A percentile compares a stretch with the other conserved stretches of the same genome.
Evolutionary conservation across 208 protist species (phyloP).

Genomic region (Porcisia hertigi): DNA sequence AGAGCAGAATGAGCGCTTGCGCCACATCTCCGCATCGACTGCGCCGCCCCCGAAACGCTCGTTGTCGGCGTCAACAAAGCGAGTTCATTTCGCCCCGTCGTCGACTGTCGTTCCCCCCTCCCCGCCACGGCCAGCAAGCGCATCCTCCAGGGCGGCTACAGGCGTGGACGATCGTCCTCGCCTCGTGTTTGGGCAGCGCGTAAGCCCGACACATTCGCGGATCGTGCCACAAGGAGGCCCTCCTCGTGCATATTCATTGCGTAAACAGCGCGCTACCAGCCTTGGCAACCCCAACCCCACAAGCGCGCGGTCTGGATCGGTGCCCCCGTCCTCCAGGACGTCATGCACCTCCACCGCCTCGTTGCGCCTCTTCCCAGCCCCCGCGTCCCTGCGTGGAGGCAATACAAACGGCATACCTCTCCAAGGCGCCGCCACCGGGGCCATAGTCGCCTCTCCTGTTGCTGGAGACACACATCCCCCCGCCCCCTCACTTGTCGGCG

Average conservation of each 20-base stretch:
- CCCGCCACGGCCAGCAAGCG: not conserved
- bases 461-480: not conserved
- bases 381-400: conserved; percentile 13
- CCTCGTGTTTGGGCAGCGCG: conserved; percentile 37
- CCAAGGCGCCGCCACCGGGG: conserved; percentile 32
- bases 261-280: not conserved
- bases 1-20: conserved; percentile 17
- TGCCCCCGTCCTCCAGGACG: not conserved
- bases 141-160: not conserved
- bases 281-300: not conserved
- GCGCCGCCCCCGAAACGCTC: not conserved
- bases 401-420: conserved; percentile 31
- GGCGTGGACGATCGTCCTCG: conserved; percentile 9
- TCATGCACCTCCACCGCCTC: conserved; percentile 6
- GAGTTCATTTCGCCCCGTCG: conserved; percentile 25
- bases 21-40: not conserved
- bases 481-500: not conserved
- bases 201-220: conserved; percentile 20
- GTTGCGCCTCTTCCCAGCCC: conserved; percentile 8
- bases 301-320: not conserved
- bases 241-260: not conserved
- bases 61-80: not conserved
- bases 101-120: conserved; percentile 6
- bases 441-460: conserved; percentile 20
- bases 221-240: not conserved